Percentiles rank a stretch among this genome's conserved stretches.
Evolutionary conservation across 768 basidiomycete genomes (phyloP).

Genomic region (Kwoniella sp.): DNA sequence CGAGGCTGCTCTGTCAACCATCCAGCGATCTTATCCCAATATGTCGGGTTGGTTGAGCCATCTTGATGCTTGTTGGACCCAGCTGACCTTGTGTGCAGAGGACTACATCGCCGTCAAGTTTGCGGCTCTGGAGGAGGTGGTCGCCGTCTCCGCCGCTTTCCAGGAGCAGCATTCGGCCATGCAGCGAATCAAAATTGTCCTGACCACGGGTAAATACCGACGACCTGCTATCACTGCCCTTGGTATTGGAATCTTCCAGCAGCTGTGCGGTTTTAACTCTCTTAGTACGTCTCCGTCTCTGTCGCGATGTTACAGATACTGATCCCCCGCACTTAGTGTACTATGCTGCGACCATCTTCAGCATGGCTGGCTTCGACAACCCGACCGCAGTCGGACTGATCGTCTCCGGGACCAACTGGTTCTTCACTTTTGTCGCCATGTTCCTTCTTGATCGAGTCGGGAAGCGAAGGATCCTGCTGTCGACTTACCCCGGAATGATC

Average conservation of each 20-base stretch:
- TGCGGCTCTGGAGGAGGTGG: constrained; percentile 24
- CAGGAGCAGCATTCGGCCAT: constrained; percentile 1
- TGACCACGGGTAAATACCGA: constrained; percentile 23
- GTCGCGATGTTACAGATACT: neutral
- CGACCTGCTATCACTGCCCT: constrained; percentile 24
- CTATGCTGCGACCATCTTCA: constrained; percentile 35
- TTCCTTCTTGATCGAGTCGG: constrained; percentile 34
- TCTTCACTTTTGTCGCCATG: constrained; percentile 35
- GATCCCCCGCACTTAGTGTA: constrained; percentile 10
- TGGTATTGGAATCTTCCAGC: constrained; percentile 35
- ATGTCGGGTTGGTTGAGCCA: too few relatives aligned
- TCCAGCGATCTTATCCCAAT: constrained; percentile 6
- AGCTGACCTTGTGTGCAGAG: too few relatives aligned
- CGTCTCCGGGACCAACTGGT: constrained; percentile 31
- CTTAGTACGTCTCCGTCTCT: constrained; percentile 18
- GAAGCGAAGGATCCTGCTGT: constrained; percentile 28
- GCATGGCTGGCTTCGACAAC: constrained; percentile 30
- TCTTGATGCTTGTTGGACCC: too few relatives aligned
- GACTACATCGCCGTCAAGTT: constrained; percentile 31
- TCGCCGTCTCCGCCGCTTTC: constrained; percentile 18
- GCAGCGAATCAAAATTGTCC: constrained; percentile 13
- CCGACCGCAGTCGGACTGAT: constrained; percentile 27
- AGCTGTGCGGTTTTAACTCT: constrained; percentile 40
- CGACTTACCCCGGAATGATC: constrained; percentile 31
- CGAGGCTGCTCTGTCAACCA: constrained; percentile 22